Percentiles rank a stretch among this genome's conserved stretches.
These are phyloP conservation scores for Paratinospora sagittata DNA, from an alignment of 164 flowering plant species.

Conservation along the genomic window DNA sequence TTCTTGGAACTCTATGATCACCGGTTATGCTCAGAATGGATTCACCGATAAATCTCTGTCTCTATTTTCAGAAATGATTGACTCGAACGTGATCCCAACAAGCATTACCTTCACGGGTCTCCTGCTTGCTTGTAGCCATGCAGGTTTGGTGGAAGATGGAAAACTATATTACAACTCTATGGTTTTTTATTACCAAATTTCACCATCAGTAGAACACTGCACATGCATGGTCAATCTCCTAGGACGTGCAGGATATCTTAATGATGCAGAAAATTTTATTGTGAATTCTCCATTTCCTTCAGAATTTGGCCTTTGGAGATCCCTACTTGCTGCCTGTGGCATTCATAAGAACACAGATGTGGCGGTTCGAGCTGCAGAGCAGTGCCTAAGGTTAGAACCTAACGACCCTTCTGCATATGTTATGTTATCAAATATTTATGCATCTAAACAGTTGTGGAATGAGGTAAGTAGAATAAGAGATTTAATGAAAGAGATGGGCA, in stretches of 20 bases:
- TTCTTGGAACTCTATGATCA: constrained; percentile 15
- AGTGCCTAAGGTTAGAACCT: constrained; percentile 8
- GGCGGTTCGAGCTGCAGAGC: constrained; percentile 11
- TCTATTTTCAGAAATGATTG: constrained; percentile 8
- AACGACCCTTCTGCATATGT: constrained; percentile 11
- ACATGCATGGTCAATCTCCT: constrained; percentile 14
- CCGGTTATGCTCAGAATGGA: constrained; percentile 14
- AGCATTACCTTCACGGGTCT: constrained; percentile 12
- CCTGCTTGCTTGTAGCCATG: constrained; percentile 14
- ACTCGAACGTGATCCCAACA: constrained; percentile 2
- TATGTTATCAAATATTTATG: constrained; percentile 14
- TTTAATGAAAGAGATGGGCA: constrained; percentile 14
- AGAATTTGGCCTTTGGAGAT: constrained; percentile 13
- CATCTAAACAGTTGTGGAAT: constrained; percentile 9
- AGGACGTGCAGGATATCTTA: constrained; percentile 7
- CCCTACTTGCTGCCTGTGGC: constrained; percentile 11
- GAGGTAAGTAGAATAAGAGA: constrained; percentile 12
- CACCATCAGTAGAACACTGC: constrained; percentile 15
- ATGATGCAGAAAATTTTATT: constrained; percentile 10
- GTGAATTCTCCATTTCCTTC: constrained; percentile 5
- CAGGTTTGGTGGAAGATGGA: constrained; percentile 15
- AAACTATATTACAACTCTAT: constrained; percentile 8
- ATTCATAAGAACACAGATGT: constrained; percentile 12
- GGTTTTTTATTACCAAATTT: constrained; percentile 5
- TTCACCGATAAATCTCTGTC: constrained; percentile 1